A percentile compares a stretch with the other conserved stretches of the same genome.
phyloP scores from a whole-genome alignment of 768 basidiomycete species.

The Asterophora parasitica region DNA sequence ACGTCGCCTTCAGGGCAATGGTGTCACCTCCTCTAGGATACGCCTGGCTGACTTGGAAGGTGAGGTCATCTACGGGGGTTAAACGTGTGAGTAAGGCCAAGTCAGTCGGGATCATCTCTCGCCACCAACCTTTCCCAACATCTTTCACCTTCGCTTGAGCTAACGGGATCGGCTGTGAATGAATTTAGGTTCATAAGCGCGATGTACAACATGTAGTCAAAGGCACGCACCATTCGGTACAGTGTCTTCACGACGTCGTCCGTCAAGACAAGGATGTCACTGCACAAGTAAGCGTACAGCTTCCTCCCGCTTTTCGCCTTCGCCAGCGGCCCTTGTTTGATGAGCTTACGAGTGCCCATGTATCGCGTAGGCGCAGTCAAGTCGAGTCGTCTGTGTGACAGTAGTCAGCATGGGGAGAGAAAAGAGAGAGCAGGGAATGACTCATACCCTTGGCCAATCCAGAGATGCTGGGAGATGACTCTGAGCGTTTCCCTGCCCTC shows the following conservation, averaged over 20 bases:
- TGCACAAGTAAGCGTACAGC: conserved; percentile 77
- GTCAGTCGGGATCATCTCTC: neutral
- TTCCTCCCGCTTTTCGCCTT: conserved; percentile 86
- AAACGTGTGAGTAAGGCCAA: neutral
- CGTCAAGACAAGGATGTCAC: conserved; percentile 83
- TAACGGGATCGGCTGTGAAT: conserved; percentile 65
- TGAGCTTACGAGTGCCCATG: conserved; percentile 73
- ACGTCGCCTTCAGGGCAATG: conserved; percentile 42
- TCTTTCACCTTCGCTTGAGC: conserved; percentile 59
- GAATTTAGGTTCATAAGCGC: conserved; percentile 1
- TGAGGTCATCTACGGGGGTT: conserved; percentile 50
- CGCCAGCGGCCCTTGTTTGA: conserved; percentile 72
- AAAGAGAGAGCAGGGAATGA: neutral
- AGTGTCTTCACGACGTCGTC: conserved; percentile 65
- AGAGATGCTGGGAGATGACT: conserved; percentile 71
- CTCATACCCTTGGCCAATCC: conserved; percentile 80
- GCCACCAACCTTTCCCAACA: conserved; percentile 41
- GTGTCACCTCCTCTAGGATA: conserved; percentile 74
- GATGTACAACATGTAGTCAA: neutral
- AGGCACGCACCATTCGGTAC: conserved; percentile 66
- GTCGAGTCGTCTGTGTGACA: conserved; percentile 52
- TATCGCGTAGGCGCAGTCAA: conserved; percentile 85
- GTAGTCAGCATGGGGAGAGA: neutral
- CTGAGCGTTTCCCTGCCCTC: conserved; percentile 77
- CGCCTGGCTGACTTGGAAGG: conserved; percentile 60